Evolutionary conservation across 176 grass and related monocot genomes (phyloP).

Genomic region (Saccharum spontaneum): DNA sequence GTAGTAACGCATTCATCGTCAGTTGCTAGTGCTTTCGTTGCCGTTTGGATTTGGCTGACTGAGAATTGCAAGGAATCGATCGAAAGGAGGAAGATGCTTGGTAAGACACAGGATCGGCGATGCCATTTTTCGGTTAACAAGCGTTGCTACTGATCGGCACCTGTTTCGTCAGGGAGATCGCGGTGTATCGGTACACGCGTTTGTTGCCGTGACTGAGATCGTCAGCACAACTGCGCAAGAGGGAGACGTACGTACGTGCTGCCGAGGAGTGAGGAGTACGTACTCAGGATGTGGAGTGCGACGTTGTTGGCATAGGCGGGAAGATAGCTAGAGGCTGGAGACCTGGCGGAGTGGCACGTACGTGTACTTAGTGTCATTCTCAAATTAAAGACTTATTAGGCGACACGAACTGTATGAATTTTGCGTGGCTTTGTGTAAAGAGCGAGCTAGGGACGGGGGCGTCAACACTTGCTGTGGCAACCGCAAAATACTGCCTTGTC

Average conservation of each 20-base stretch:
- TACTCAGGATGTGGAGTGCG: not conserved
- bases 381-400: too few species aligned
- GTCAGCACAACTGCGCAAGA: too few species aligned
- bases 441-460: not conserved
- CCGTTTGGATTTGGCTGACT: not conserved
- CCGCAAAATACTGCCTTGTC: too few species aligned
- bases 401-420: not conserved
- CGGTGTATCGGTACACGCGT: not conserved
- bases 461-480: too few species aligned
- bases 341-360: not conserved
- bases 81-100: not conserved
- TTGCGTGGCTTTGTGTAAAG: not conserved
- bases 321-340: not conserved
- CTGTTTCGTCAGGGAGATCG: constrained; percentile 6
- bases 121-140: not conserved
- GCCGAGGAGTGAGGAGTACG: too few species aligned
- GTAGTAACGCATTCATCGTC: too few species aligned
- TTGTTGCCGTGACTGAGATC: not conserved
- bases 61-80: not conserved
- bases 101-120: not conserved
- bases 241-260: too few species aligned
- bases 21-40: not conserved
- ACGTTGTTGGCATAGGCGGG: not conserved
- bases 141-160: not conserved
- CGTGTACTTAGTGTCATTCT: too few species aligned